phyloP scores from a whole-genome alignment of 75 land plant species.

The Pinus albicaulis region DNA sequence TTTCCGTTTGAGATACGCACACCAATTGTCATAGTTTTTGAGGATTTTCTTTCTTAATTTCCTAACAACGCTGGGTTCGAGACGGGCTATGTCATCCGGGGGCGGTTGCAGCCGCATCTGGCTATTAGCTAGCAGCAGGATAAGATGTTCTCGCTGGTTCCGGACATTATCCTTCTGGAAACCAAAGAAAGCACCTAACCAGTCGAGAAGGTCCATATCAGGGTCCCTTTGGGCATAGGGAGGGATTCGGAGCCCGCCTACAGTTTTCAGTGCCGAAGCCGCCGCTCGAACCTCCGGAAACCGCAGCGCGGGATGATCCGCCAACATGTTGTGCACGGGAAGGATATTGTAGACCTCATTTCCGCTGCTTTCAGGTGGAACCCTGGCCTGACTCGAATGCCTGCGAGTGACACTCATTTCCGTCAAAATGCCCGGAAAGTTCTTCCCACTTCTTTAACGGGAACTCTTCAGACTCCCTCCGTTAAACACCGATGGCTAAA shows the following conservation, averaged over 20 bases:
- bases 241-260: conserved; percentile 69
- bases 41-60: conserved; percentile 61
- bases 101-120: conserved; percentile 89
- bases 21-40: conserved; percentile 75
- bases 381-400: neutral
- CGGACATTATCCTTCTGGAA: conserved; percentile 80
- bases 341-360: conserved; percentile 74
- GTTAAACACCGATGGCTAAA: neutral
- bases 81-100: conserved; percentile 62
- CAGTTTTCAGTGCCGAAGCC: conserved; percentile 58
- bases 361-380: neutral
- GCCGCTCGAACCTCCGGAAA: conserved; percentile 94
- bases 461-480: neutral
- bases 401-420: conserved; percentile 4
- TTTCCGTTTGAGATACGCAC: conserved; percentile 48
- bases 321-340: conserved; percentile 81
- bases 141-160: conserved; percentile 95
- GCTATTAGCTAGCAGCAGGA: conserved; percentile 86
- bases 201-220: conserved; percentile 82
- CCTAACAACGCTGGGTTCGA: conserved; percentile 55
- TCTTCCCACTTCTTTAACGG: neutral
- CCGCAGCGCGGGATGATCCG: conserved; percentile 78
- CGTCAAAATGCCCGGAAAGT: neutral
- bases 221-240: conserved; percentile 39
- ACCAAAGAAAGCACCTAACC: conserved; percentile 85